phyloP scores from a whole-genome alignment of 106 monocot genomes.

The Phalaenopsis equestris region DNA sequence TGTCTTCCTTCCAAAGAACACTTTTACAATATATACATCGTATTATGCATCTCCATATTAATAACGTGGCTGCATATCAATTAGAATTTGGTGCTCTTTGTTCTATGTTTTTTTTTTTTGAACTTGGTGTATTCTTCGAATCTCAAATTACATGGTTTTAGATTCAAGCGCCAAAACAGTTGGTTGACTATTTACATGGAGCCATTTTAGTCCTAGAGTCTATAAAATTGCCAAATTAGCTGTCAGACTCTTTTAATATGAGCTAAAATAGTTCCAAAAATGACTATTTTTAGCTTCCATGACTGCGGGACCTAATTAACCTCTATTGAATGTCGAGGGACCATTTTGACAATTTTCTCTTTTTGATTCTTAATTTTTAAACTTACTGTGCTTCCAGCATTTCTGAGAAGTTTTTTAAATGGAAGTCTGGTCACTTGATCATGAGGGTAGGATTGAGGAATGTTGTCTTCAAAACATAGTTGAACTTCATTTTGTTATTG shows the following conservation, averaged over 20 bases:
- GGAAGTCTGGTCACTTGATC: conserved; percentile 2
- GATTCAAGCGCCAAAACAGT: not conserved
- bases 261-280: too few relatives aligned
- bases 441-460: not conserved
- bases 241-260: too few relatives aligned
- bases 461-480: not conserved
- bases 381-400: not conserved
- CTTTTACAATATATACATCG: not conserved
- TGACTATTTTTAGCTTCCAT: too few relatives aligned
- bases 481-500: not conserved
- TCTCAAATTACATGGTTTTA: not conserved
- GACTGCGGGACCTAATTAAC: too few relatives aligned
- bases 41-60: not conserved
- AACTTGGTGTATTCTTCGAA: not conserved
- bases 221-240: too few relatives aligned
- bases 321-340: too few relatives aligned
- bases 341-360: too few relatives aligned
- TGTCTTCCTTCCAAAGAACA: not conserved
- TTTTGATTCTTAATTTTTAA: not conserved
- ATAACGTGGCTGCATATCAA: not conserved
- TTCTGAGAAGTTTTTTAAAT: not conserved
- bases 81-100: not conserved
- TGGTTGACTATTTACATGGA: too few relatives aligned
- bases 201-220: too few relatives aligned
- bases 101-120: not conserved